A percentile compares a stretch with the other conserved stretches of the same genome.
These are phyloP conservation scores for Adansonia madagascariensis DNA, from an alignment of 441 rosid species.

Conservation along the genomic window DNA sequence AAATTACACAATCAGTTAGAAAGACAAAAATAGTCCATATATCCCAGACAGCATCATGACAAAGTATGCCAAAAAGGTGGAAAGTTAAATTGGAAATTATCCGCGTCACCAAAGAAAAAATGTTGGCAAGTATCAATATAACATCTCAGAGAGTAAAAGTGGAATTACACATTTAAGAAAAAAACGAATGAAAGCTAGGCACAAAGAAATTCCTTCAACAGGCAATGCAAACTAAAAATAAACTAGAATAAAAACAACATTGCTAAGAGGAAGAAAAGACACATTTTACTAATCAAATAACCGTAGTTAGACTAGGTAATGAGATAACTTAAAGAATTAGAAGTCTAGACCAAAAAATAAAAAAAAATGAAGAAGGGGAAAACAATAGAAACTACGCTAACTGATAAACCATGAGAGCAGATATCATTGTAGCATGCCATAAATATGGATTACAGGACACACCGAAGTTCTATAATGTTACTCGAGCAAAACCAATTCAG, in stretches of 20 bases:
- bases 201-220: background rate
- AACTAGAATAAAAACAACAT: background rate
- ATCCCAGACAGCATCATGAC: background rate
- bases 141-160: background rate
- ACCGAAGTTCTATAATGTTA: slow-evolving; percentile 2
- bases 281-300: slow-evolving; percentile 1
- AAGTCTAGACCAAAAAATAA: background rate
- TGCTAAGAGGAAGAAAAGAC: background rate
- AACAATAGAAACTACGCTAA: background rate
- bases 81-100: background rate
- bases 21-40: background rate
- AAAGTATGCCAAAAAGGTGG: background rate
- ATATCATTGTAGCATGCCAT: background rate
- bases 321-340: background rate
- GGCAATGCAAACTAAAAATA: background rate
- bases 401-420: background rate
- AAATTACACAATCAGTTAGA: slow-evolving; percentile 3
- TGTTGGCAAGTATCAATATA: background rate
- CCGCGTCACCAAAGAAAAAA: slow-evolving; percentile 11
- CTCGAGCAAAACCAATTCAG: background rate
- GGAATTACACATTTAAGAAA: background rate
- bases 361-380: background rate
- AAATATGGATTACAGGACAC: background rate
- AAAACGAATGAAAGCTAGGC: background rate
- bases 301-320: background rate